Percentiles rank a stretch among this genome's conserved stretches.
Evolutionary conservation across 1,284 basidiomycete genomes (phyloP).

Genomic region (Tausonia pullulans): DNA sequence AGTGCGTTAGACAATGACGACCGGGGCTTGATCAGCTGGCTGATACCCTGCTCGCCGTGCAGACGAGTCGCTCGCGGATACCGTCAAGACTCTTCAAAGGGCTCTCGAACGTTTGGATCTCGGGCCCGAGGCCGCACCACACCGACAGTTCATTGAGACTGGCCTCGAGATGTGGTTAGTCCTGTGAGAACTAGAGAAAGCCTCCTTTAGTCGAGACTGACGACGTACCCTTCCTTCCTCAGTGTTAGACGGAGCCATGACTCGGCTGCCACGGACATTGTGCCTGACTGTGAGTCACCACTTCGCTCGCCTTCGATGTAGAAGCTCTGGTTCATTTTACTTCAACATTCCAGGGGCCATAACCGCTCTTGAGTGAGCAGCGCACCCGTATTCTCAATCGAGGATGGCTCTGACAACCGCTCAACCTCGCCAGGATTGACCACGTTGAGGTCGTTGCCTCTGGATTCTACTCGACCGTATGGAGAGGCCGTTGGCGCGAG

Average conservation of each 20-base stretch:
- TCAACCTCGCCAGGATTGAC: not conserved
- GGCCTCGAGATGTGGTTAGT: not conserved
- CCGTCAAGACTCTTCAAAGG: constrained; percentile 61
- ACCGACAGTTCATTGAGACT: not conserved
- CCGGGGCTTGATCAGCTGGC: not conserved
- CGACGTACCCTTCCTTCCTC: too few relatives aligned
- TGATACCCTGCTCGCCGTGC: constrained; percentile 30
- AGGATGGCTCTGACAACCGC: too few relatives aligned
- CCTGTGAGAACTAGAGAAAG: too few relatives aligned
- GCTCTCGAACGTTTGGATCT: constrained; percentile 40
- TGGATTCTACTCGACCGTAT: constrained; percentile 23
- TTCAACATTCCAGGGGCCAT: constrained; percentile 20
- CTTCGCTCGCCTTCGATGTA: not conserved
- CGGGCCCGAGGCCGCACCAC: not conserved
- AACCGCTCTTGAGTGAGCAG: constrained; percentile 20
- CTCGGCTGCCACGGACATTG: not conserved
- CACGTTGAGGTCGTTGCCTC: constrained; percentile 8
- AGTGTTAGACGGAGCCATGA: not conserved
- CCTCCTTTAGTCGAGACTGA: too few relatives aligned
- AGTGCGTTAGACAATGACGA: not conserved
- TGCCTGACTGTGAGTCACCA: not conserved
- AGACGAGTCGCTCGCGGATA: constrained; percentile 60
- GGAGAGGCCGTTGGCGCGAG: constrained; percentile 22
- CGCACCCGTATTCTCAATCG: not conserved
- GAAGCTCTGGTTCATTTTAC: not conserved